Evolutionary conservation across 106 monocot genomes (phyloP).

Genomic region (Amphibolis antarctica): DNA sequence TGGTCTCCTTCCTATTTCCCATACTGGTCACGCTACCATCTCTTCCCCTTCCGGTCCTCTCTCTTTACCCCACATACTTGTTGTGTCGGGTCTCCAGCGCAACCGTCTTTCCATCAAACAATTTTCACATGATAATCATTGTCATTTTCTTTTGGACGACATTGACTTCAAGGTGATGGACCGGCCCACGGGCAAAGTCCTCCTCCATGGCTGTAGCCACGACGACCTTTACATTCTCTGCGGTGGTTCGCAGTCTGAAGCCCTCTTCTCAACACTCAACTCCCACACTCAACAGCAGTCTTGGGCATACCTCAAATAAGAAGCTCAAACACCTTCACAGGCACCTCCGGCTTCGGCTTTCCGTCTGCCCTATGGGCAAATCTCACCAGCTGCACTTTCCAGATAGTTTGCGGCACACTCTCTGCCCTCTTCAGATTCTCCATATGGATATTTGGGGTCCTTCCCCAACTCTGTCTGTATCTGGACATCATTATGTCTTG

Average conservation of each 20-base stretch:
- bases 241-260: neutral
- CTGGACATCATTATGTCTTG: too few relatives aligned
- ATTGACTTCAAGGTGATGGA: neutral
- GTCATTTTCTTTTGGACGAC: neutral
- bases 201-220: neutral
- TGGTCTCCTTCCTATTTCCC: neutral
- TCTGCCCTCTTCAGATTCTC: neutral
- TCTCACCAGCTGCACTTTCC: too few relatives aligned
- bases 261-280: too few relatives aligned
- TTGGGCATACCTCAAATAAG: neutral
- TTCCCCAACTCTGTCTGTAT: too few relatives aligned
- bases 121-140: neutral
- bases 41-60: neutral
- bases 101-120: neutral
- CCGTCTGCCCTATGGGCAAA: too few relatives aligned
- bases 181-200: neutral
- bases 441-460: neutral
- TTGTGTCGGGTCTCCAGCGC: neutral
- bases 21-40: neutral
- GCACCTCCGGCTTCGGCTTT: too few relatives aligned
- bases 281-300: neutral
- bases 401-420: too few relatives aligned
- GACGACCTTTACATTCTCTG: neutral
- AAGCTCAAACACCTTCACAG: neutral
- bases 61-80: neutral